Evolutionary conservation across 2,329 filamentous ascomycete species (phyloP).

Genomic region (Colletotrichum somersetense): DNA sequence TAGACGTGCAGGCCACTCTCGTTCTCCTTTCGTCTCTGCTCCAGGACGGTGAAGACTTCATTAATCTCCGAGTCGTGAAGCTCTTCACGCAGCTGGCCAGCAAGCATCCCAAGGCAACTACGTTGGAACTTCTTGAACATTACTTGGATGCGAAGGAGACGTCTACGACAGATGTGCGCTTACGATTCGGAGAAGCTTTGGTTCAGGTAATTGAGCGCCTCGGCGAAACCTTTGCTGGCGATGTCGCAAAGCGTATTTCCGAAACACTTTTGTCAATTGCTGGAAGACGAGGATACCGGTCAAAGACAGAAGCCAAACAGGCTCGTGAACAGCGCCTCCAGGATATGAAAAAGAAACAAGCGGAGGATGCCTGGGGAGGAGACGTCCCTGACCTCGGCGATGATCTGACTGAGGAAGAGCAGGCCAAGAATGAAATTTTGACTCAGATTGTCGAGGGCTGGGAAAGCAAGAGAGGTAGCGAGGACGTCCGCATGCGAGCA

Average conservation of each 20-base stretch:
- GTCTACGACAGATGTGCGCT: slow-evolving; percentile 70
- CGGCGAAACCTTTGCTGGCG: slow-evolving; percentile 67
- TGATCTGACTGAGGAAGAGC: slow-evolving; percentile 58
- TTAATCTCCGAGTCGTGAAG: slow-evolving; percentile 76
- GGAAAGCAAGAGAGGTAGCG: slow-evolving; percentile 43
- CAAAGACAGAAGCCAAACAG: slow-evolving; percentile 70
- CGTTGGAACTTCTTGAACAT: slow-evolving; percentile 73
- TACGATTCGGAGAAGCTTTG: slow-evolving; percentile 77
- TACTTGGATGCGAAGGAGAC: slow-evolving; percentile 75
- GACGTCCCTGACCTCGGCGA: slow-evolving; percentile 63
- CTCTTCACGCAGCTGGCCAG: slow-evolving; percentile 72
- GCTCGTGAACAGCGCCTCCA: slow-evolving; percentile 62
- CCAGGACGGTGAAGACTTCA: slow-evolving; percentile 77
- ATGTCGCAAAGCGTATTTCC: slow-evolving; percentile 63
- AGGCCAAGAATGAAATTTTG: slow-evolving; percentile 63
- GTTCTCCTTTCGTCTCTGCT: slow-evolving; percentile 74
- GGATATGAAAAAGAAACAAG: slow-evolving; percentile 63
- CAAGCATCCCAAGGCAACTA: slow-evolving; percentile 72
- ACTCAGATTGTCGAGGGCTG: slow-evolving; percentile 43
- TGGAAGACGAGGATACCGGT: slow-evolving; percentile 71
- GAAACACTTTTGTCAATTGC: slow-evolving; percentile 74
- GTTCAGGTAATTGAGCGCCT: slow-evolving; percentile 73
- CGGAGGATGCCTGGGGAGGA: slow-evolving; percentile 67
- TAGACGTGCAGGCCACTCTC: slow-evolving; percentile 76
- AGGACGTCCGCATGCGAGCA: slow-evolving; percentile 71